Evolutionary conservation across 768 basidiomycete species (phyloP).

Genomic region (Tulasnella sp.): DNA sequence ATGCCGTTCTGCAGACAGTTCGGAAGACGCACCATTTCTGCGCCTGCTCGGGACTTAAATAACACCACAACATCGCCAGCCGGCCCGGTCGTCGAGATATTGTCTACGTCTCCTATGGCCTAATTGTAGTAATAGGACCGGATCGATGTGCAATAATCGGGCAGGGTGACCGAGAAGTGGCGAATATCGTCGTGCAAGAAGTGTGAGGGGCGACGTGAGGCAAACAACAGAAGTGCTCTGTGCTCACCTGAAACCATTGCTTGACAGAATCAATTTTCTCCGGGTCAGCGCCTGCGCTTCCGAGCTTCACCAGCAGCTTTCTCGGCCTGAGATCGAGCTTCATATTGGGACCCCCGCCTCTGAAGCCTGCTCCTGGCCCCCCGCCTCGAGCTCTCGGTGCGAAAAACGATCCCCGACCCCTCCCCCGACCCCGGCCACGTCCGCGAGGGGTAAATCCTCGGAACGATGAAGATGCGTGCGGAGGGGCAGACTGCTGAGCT

Average conservation of each 20-base stretch:
- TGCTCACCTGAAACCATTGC: constrained; percentile 72
- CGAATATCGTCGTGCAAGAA: neutral
- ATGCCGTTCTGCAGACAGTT: constrained; percentile 14
- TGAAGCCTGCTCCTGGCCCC: constrained; percentile 32
- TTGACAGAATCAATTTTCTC: constrained; percentile 47
- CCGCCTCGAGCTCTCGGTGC: constrained; percentile 14
- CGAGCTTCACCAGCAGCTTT: constrained; percentile 67
- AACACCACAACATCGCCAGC: constrained; percentile 49
- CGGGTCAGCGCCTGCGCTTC: constrained; percentile 39
- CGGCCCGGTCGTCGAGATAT: constrained; percentile 45
- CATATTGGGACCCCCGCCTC: constrained; percentile 60
- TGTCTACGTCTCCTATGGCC: constrained; percentile 65
- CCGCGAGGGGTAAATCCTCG: constrained; percentile 55
- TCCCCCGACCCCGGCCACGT: constrained; percentile 50
- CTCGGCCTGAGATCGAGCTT: constrained; percentile 86
- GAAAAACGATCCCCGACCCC: constrained; percentile 27
- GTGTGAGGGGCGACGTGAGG: neutral
- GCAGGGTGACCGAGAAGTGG: neutral
- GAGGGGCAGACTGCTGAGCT: constrained; percentile 34
- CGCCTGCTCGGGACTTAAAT: constrained; percentile 63
- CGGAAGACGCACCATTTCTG: constrained; percentile 54
- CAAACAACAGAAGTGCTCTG: neutral
- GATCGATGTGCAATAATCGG: neutral
- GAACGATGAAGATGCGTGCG: constrained; percentile 34
- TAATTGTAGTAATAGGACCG: constrained; percentile 27